A percentile compares a stretch with the other conserved stretches of the same genome.
Evolutionary conservation across 768 basidiomycete species (phyloP).

Genomic region (Gymnopilus junonius): DNA sequence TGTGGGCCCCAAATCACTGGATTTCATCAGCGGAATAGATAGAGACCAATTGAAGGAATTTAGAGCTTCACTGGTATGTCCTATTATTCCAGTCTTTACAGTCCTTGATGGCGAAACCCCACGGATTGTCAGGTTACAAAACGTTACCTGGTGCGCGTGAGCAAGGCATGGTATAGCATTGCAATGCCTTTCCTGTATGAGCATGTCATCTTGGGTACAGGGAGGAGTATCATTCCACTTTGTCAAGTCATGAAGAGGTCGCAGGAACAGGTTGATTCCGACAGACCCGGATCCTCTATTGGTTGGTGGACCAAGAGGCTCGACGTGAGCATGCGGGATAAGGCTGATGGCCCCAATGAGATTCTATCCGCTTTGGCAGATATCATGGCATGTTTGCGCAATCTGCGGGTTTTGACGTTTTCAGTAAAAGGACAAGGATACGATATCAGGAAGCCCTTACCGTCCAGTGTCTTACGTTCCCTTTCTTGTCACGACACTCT

Average conservation of each 20-base stretch:
- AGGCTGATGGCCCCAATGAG: background rate
- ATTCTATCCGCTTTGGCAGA: constrained; percentile 8
- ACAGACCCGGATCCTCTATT: background rate
- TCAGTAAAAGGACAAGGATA: constrained; percentile 11
- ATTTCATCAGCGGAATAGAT: constrained; percentile 13
- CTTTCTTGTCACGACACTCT: constrained; percentile 16
- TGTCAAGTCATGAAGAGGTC: constrained; percentile 6
- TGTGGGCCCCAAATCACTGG: constrained; percentile 1
- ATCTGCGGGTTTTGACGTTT: constrained; percentile 26
- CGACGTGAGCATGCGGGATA: constrained; percentile 23
- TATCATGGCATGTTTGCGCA: constrained; percentile 19
- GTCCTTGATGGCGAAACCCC: background rate
- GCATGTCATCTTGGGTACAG: constrained; percentile 21
- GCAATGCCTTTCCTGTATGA: constrained; percentile 26
- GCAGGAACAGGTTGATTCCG: background rate
- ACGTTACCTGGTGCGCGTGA: constrained; percentile 23
- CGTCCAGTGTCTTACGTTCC: constrained; percentile 3
- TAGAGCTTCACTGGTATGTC: constrained; percentile 28
- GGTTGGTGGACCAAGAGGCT: constrained; percentile 30
- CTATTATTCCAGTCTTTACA: background rate
- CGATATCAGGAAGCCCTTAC: background rate
- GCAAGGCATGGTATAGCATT: constrained; percentile 26
- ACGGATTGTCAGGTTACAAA: constrained; percentile 18
- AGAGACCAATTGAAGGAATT: constrained; percentile 17
- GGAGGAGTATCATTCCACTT: constrained; percentile 13